Conservation (phyloP, 176 grass and related monocot species). For the Eragrostis curvula region DNA sequence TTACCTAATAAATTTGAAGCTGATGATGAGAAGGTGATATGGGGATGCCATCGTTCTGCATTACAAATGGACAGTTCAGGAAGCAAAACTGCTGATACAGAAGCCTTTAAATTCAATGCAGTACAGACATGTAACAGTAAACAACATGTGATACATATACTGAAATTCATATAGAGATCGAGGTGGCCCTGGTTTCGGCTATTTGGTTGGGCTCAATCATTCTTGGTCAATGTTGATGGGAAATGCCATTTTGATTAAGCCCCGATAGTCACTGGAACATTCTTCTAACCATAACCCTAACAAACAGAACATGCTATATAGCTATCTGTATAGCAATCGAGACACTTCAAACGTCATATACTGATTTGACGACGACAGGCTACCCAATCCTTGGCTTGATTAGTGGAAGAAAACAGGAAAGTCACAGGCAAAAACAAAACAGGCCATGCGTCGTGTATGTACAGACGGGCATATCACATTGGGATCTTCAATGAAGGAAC, state of each 20-base stretch:
- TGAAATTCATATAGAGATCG: slow-evolving; percentile 4
- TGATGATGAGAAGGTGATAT: background rate
- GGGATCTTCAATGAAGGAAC: slow-evolving; percentile 48
- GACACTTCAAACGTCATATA: slow-evolving; percentile 25
- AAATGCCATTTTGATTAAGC: slow-evolving; percentile 36
- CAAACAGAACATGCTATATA: slow-evolving; percentile 46
- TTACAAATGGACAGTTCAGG: slow-evolving; percentile 1
- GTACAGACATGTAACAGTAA: background rate
- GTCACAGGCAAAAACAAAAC: slow-evolving; percentile 45
- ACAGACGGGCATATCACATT: slow-evolving; percentile 41
- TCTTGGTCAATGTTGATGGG: slow-evolving; percentile 19
- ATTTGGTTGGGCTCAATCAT: slow-evolving; percentile 25
- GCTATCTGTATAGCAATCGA: slow-evolving; percentile 25
- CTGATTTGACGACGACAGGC: slow-evolving; percentile 24
- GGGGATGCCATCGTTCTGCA: background rate
- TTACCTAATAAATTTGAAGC: slow-evolving; percentile 42
- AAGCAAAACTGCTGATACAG: background rate
- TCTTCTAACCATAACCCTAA: slow-evolving; percentile 39
- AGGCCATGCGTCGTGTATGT: slow-evolving; percentile 18
- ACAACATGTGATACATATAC: too few species aligned
- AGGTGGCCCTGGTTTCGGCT: slow-evolving; percentile 2
- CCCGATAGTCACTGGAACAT: slow-evolving; percentile 24
- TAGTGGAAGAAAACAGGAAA: slow-evolving; percentile 44
- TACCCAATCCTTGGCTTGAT: slow-evolving; percentile 33
- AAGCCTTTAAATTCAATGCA: slow-evolving; percentile 6